Evolutionary conservation across 768 basidiomycete genomes (phyloP).

Genomic region (Hypholoma fasciculare): DNA sequence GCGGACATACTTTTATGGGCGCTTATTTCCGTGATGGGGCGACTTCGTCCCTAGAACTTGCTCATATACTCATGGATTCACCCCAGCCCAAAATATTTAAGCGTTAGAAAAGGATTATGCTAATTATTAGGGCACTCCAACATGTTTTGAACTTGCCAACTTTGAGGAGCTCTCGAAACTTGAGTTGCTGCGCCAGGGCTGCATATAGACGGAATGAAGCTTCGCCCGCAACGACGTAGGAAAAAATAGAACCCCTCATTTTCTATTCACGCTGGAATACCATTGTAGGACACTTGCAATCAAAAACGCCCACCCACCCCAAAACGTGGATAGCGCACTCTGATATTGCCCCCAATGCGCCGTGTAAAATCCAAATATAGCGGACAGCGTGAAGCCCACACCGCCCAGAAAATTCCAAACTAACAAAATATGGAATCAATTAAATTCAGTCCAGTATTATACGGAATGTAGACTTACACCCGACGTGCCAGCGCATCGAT

Average conservation of each 20-base stretch:
- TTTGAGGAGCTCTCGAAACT: too few species aligned
- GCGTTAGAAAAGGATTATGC: too few species aligned
- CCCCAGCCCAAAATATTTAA: too few species aligned
- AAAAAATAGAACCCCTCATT: background rate
- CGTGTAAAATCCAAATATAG: slow-evolving; percentile 51
- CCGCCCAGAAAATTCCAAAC: slow-evolving; percentile 66
- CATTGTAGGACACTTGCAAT: slow-evolving; percentile 56
- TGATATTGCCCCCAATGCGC: slow-evolving; percentile 44
- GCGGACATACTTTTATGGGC: background rate
- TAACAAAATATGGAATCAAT: background rate
- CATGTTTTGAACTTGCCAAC: too few species aligned
- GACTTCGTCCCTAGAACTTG: too few species aligned
- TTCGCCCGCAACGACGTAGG: too few species aligned
- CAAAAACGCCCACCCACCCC: slow-evolving; percentile 64
- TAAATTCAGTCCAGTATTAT: background rate
- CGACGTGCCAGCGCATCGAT: slow-evolving; percentile 57
- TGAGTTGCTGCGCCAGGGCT: too few species aligned
- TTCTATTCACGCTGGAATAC: slow-evolving; percentile 51
- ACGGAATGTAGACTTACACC: slow-evolving; percentile 25
- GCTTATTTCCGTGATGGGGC: background rate
- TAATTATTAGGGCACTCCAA: too few species aligned
- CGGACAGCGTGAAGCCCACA: slow-evolving; percentile 60
- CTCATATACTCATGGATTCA: too few species aligned
- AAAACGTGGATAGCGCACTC: slow-evolving; percentile 55
- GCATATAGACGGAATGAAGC: too few species aligned